Evolutionary conservation across 495 filamentous ascomycete species (phyloP).

Genomic region (Lophiotrema nucula): DNA sequence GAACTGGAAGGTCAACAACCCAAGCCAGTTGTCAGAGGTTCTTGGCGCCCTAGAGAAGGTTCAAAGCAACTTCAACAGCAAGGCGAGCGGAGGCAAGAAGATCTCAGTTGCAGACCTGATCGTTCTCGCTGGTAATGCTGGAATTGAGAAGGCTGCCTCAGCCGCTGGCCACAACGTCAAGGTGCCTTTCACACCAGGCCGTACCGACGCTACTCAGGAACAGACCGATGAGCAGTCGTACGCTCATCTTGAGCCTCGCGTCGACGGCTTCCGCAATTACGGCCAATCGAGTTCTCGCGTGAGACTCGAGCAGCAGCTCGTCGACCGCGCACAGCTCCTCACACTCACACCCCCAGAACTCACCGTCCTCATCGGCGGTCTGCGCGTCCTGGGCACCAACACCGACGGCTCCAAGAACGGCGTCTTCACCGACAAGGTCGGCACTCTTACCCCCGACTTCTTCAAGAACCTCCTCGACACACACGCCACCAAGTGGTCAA

Average conservation of each 20-base stretch:
- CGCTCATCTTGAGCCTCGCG: constrained; percentile 57
- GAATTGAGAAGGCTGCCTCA: constrained; percentile 38
- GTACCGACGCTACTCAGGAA: constrained; percentile 53
- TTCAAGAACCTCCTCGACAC: constrained; percentile 72
- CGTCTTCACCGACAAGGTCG: constrained; percentile 62
- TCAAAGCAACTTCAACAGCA: constrained; percentile 60
- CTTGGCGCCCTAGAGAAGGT: constrained; percentile 58
- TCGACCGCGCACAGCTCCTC: constrained; percentile 66
- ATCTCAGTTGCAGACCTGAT: constrained; percentile 72
- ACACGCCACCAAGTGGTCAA: constrained; percentile 60
- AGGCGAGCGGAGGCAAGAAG: constrained; percentile 56
- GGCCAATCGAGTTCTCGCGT: constrained; percentile 58
- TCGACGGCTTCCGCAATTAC: constrained; percentile 75
- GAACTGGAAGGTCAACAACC: constrained; percentile 68
- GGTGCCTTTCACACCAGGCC: constrained; percentile 41
- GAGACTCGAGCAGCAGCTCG: constrained; percentile 61
- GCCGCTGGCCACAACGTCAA: neutral
- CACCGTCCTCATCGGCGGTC: constrained; percentile 64
- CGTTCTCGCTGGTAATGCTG: constrained; percentile 58
- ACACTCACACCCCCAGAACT: constrained; percentile 66
- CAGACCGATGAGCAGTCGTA: constrained; percentile 65
- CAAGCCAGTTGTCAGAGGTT: constrained; percentile 56
- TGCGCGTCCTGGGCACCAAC: constrained; percentile 65
- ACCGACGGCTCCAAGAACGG: constrained; percentile 62
- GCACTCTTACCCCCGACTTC: constrained; percentile 71